These are phyloP conservation scores for Cercospora sesami DNA, from an alignment of 2,329 filamentous ascomycete genomes.

Conservation along the genomic window DNA sequence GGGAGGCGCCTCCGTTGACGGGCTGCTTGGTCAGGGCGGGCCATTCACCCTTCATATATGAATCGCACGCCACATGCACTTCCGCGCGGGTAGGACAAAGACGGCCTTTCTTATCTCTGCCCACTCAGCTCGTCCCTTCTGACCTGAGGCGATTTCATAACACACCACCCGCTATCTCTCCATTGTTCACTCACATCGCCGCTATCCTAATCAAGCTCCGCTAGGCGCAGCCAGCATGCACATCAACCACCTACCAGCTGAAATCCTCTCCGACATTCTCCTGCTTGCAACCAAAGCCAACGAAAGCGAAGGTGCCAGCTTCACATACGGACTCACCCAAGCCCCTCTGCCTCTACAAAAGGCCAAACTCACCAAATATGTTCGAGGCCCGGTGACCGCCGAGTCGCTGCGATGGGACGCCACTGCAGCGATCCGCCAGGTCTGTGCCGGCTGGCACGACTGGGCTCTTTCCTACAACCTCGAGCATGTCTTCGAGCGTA, in stretches of 20 bases:
- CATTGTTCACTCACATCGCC: constrained; percentile 17
- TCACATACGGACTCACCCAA: constrained; percentile 56
- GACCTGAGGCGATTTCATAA: constrained; percentile 19
- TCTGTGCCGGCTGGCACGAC: constrained; percentile 54
- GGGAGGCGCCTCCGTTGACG: constrained; percentile 9
- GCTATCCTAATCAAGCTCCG: constrained; percentile 4
- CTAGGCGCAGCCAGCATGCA: constrained; percentile 17
- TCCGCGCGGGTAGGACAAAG: constrained; percentile 11
- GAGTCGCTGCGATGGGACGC: constrained; percentile 56
- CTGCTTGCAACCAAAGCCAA: constrained; percentile 51
- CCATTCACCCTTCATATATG: constrained; percentile 8
- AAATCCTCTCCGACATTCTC: constrained; percentile 55
- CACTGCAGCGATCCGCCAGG: constrained; percentile 50
- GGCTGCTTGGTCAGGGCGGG: background rate
- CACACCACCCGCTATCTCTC: constrained; percentile 10
- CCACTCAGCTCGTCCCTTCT: constrained; percentile 24
- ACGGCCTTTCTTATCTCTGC: constrained; percentile 25
- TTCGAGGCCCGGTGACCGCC: constrained; percentile 53
- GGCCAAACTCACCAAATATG: constrained; percentile 49
- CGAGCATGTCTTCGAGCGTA: constrained; percentile 53
- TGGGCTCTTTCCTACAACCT: constrained; percentile 55
- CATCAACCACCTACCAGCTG: constrained; percentile 53
- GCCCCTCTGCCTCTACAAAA: constrained; percentile 50
- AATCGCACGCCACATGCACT: constrained; percentile 6
- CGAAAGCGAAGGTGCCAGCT: constrained; percentile 49